Base-by-base conservation (phyloP, 768 basidiomycete species). In the Boletales sp. region DNA sequence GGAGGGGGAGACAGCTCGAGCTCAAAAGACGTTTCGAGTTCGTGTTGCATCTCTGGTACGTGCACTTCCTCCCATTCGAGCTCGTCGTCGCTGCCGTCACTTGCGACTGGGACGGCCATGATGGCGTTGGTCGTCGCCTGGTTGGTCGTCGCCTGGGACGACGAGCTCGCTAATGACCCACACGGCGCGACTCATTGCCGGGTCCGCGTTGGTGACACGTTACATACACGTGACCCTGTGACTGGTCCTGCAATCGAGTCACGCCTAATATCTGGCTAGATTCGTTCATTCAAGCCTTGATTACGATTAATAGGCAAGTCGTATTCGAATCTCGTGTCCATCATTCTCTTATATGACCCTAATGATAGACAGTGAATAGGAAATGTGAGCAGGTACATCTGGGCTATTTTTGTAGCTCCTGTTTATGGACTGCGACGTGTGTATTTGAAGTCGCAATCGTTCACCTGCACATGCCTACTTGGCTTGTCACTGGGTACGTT, bases 51-150 rank as follows among this genome's bases (percentile, higher is more conserved):
- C n/a, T 66, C 74, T 29, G 79, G 76, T 4, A 88, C 79, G 36
- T 76, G 74, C 13, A 90, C 82, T 64, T 90, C 87, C 65, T 90
- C 87, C 87, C 87, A 89, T 62, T 90, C 87, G 52, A 80, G 74
- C 37, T 87, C 87, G 59, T 87, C 84, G 59, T 87, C 84, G 30
- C 72, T 74, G 45, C 65, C 65, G 29, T 68, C 66, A 2, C 52
- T 59, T 8, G 56, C 52, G 18, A 63, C 24, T 0, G 61, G 46
- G 42, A 9, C 15, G 9, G 52, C 43, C 60, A 62, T 69, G 44
- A 15, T 43, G 40, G 37, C 15, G 35, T 29, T 45, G 21, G 51
- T 48, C 53, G 35, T 52, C 40, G 50, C 41, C 27, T 21, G 45
- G 37, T 29, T 45, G 21, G 51, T 48, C 53, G 35, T 52, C 40